Conservation (phyloP, 140 eudicot genomes). For the Anethum foeniculum region DNA sequence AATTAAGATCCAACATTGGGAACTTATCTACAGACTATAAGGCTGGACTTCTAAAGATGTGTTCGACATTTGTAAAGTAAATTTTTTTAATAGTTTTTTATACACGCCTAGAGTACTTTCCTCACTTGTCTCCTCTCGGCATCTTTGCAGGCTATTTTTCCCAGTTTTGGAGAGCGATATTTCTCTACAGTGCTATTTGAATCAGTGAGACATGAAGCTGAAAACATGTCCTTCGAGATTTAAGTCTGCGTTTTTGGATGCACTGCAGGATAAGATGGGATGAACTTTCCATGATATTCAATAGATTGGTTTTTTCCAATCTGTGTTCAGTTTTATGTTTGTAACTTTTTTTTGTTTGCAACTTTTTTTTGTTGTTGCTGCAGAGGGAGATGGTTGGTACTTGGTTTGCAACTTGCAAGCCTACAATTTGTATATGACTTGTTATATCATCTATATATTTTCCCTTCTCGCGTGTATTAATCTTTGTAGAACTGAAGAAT, state of each 20-base stretch:
- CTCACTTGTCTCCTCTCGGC: background rate
- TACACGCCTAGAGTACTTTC: background rate
- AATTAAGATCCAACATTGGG: too few species aligned
- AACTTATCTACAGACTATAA: too few species aligned
- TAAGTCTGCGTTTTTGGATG: background rate
- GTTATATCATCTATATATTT: too few species aligned
- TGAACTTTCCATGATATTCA: background rate
- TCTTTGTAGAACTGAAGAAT: background rate
- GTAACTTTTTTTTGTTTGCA: background rate
- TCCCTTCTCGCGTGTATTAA: background rate
- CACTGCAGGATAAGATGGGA: background rate
- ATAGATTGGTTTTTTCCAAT: background rate
- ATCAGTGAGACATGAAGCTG: conserved; percentile 12
- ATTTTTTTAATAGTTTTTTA: background rate
- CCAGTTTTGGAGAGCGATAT: conserved; percentile 15
- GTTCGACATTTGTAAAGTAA: background rate
- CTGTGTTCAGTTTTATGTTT: background rate
- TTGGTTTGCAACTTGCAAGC: background rate
- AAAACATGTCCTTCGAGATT: conserved; percentile 4
- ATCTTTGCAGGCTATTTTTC: conserved; percentile 13
- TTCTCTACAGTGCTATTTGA: conserved; percentile 12
- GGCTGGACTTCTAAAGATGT: too few species aligned
- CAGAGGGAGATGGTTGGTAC: background rate
- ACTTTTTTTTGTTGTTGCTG: too few species aligned
- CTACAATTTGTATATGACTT: background rate